Evolutionary conservation across 805 yeast species (phyloP), one percentile per base, ranked within the genome.

Genomic region (Starmera amethionina): DNA sequence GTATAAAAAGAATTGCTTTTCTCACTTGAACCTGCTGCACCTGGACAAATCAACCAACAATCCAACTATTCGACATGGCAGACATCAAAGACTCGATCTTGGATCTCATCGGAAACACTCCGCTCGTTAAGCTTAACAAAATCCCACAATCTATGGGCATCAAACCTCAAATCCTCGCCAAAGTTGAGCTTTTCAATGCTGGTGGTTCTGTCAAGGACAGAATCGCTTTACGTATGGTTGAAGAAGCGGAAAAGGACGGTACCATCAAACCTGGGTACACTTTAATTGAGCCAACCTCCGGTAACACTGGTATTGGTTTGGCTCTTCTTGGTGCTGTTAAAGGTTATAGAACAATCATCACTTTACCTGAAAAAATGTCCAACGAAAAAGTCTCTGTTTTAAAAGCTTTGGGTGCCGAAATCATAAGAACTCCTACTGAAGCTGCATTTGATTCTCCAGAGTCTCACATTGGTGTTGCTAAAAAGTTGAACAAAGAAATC

Each of bases 371-470:
- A 67, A 85, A 85, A 66, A 85, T 85, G 95, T 82, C 90, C 34
- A 85, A 85, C 60, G 95, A 85, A 58, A 85, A 85, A 59, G 95
- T 85, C 28, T 77, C 89, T 37, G 95, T 86, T 6, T 72, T 85
- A 59, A 84, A 84, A 62, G 95, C 94, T 6, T 70, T 85, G 44
- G 95, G 95, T 43, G 95, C 95, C 29, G 95, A 85, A 60, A 85
- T 85, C 57, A 80, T 85, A 49, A 76, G 95, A 68, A 85, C 95
- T 11, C 95, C 95, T 39, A 85, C 89, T 27, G 94, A 82, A 56
- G 95, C 95, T 35, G 94, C 95, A 3, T 85, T 88, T 86, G 95
- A 85, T 54, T 75, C 94, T 37, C 95, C 95, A 35, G 95, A 86
- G 60, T 79, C 89, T 29, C 95, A 85, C 55, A 84, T 85, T 56